These are phyloP conservation scores for Lachnellula arida DNA, from an alignment of 2,329 filamentous ascomycete species.

Conservation along the genomic window DNA sequence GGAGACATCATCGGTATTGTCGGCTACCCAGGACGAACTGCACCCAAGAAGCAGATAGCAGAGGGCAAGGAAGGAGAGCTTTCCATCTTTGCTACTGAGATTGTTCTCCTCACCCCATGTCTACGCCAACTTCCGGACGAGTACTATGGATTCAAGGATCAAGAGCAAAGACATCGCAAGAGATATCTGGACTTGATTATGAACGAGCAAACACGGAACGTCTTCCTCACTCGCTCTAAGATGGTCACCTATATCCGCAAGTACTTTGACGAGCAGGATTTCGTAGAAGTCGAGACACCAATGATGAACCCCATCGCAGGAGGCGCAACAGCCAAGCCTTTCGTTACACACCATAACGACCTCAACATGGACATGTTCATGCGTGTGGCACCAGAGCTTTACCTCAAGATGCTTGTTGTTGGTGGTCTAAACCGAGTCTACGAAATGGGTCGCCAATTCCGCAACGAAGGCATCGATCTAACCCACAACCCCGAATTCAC, in stretches of 20 bases:
- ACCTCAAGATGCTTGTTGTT: slow-evolving; percentile 92
- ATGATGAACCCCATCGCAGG: slow-evolving; percentile 97
- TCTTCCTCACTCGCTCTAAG: slow-evolving; percentile 80
- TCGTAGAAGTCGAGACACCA: slow-evolving; percentile 92
- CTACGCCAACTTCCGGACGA: slow-evolving; percentile 86
- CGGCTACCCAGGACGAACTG: slow-evolving; percentile 79
- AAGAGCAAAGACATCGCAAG: slow-evolving; percentile 89
- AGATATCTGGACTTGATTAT: slow-evolving; percentile 95
- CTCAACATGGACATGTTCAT: slow-evolving; percentile 92
- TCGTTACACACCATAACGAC: slow-evolving; percentile 94
- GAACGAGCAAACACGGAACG: slow-evolving; percentile 76
- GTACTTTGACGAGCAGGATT: slow-evolving; percentile 84
- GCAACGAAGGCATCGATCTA: slow-evolving; percentile 85
- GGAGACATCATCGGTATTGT: slow-evolving; percentile 91
- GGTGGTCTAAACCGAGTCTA: slow-evolving; percentile 93
- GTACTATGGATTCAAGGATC: slow-evolving; percentile 92
- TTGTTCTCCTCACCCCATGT: slow-evolving; percentile 84
- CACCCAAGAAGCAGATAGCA: slow-evolving; percentile 81
- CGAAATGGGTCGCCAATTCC: slow-evolving; percentile 91
- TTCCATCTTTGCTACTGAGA: slow-evolving; percentile 84
- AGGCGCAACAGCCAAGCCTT: slow-evolving; percentile 91
- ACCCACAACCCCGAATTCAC: slow-evolving; percentile 99
- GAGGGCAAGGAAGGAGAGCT: slow-evolving; percentile 81
- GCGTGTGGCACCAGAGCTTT: slow-evolving; percentile 90
- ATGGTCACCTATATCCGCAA: slow-evolving; percentile 82